Conservation (phyloP, 2,329 filamentous ascomycete genomes). For the Didymella keratinophila region DNA sequence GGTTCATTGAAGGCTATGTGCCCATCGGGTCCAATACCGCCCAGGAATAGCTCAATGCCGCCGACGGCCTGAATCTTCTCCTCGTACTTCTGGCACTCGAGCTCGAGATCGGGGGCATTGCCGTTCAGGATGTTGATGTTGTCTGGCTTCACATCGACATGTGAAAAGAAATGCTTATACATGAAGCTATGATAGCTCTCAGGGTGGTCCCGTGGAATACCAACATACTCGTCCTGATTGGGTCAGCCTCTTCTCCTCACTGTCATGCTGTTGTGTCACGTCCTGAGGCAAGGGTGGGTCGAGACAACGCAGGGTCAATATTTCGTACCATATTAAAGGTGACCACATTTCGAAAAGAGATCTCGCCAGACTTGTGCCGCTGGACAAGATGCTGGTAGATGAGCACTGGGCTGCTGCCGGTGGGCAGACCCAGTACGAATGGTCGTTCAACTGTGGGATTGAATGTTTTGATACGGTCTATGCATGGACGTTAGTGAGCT, state of each 20-base stretch:
- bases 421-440: conserved; percentile 84
- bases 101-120: conserved; percentile 76
- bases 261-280: conserved; percentile 29
- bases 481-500: conserved; percentile 36
- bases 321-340: conserved; percentile 85
- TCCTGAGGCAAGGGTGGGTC: conserved; percentile 25
- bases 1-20: conserved; percentile 94
- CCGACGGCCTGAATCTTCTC: conserved; percentile 75
- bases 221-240: conserved; percentile 81
- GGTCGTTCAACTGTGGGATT: conserved; percentile 74
- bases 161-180: conserved; percentile 92
- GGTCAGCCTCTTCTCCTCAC: conserved; percentile 33
- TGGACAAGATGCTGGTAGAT: conserved; percentile 80
- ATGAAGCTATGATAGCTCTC: conserved; percentile 92
- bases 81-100: conserved; percentile 82
- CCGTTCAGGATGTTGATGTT: conserved; percentile 88
- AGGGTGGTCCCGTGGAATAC: conserved; percentile 80
- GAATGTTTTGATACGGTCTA: conserved; percentile 80
- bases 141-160: conserved; percentile 78
- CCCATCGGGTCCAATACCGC: conserved; percentile 84
- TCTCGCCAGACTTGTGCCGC: conserved; percentile 73
- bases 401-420: conserved; percentile 79
- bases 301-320: conserved; percentile 21
- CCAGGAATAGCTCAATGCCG: conserved; percentile 85
- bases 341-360: conserved; percentile 87